Evolutionary conservation across 1,284 basidiomycete genomes (phyloP).

Genomic region (Cutaneotrichosporon mucoides): DNA sequence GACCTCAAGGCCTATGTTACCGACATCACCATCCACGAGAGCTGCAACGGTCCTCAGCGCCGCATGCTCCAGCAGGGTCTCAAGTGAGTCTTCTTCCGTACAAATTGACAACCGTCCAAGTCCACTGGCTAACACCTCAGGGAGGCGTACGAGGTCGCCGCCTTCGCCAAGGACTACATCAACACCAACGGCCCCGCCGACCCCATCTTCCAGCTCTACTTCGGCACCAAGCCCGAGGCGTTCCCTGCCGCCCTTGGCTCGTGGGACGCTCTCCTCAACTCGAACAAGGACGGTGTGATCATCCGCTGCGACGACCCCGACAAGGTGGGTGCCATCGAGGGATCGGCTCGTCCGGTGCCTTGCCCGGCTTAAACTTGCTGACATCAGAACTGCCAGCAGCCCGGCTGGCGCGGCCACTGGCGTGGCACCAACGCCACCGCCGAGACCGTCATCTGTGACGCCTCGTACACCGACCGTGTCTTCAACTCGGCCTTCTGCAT

Average conservation of each 20-base stretch:
- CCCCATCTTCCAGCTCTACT: conserved; percentile 46
- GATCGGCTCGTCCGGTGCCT: too few species aligned
- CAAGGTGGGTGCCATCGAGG: conserved; percentile 28
- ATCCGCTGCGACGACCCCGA: conserved; percentile 51
- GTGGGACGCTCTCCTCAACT: conserved; percentile 36
- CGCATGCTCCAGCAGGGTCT: conserved; percentile 43
- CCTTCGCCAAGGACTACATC: conserved; percentile 40
- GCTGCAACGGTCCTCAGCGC: conserved; percentile 47
- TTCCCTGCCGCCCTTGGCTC: conserved; percentile 41
- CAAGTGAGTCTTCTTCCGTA: conserved; percentile 18
- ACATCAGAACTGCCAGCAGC: conserved; percentile 32
- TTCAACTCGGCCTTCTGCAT: conserved; percentile 42
- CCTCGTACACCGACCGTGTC: conserved; percentile 35
- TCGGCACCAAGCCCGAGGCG: conserved; percentile 36
- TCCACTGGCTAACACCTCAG: conserved; percentile 12
- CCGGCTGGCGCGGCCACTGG: conserved; percentile 50
- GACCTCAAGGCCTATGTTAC: conserved; percentile 29
- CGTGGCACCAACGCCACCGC: conserved; percentile 49
- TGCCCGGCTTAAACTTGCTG: background rate
- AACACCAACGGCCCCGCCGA: conserved; percentile 39
- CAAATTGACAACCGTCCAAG: background rate
- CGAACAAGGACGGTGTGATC: conserved; percentile 41
- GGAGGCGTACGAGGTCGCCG: conserved; percentile 42
- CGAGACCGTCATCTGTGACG: conserved; percentile 49
- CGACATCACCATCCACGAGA: conserved; percentile 46